phyloP scores from a whole-genome alignment of 2,329 filamentous ascomycete species.

The Venturia asperata region DNA sequence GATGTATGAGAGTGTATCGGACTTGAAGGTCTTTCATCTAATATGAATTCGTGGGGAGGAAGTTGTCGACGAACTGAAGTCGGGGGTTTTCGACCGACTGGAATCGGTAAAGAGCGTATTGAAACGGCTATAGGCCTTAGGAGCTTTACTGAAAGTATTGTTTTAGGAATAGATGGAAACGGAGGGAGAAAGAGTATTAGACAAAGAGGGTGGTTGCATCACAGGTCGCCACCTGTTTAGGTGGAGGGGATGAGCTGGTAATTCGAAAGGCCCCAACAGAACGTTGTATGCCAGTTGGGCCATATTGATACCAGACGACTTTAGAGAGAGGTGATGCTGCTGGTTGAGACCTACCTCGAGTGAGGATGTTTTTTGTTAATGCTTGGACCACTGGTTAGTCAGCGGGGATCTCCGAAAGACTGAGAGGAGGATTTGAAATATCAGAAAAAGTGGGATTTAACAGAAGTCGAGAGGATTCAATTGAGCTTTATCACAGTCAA shows the following conservation, averaged over 20 bases:
- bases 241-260: not conserved
- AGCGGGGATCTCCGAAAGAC: not conserved
- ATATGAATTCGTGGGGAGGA: not conserved
- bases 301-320: not conserved
- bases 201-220: not conserved
- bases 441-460: not conserved
- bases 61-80: not conserved
- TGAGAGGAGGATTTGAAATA: not conserved
- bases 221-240: not conserved
- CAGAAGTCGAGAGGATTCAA: too few species aligned
- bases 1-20: not conserved
- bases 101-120: not conserved
- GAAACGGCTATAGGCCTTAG: not conserved
- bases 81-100: not conserved
- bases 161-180: not conserved
- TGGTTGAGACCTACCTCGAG: not conserved
- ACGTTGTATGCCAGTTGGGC: not conserved
- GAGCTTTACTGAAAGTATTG: not conserved
- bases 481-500: not conserved
- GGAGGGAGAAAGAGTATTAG: not conserved
- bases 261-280: not conserved
- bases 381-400: not conserved
- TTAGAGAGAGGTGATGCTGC: not conserved
- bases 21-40: not conserved
- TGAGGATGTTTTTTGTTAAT: not conserved